These are phyloP conservation scores for Aspergillus affinis DNA, from an alignment of 495 filamentous ascomycete genomes.

Conservation along the genomic window DNA sequence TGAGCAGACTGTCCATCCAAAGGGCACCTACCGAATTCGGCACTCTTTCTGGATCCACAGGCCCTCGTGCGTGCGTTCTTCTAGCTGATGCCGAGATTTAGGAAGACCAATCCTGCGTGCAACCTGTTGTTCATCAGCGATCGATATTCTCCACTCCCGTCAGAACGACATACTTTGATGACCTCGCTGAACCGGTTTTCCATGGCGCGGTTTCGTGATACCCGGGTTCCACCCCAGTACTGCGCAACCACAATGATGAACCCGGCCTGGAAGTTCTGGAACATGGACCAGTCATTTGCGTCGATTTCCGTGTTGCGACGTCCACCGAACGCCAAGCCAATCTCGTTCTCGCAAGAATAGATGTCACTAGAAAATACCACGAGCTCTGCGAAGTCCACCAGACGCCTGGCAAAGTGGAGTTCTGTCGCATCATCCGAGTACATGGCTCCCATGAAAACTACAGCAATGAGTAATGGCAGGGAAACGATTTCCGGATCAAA, in stretches of 20 bases:
- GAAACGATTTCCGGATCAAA: slow-evolving; percentile 40
- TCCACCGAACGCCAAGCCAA: slow-evolving; percentile 31
- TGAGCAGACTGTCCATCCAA: neutral
- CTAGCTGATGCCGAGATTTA: slow-evolving; percentile 32
- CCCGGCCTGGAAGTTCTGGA: slow-evolving; percentile 47
- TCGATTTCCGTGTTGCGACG: slow-evolving; percentile 23
- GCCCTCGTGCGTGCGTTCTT: slow-evolving; percentile 31
- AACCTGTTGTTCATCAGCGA: slow-evolving; percentile 19
- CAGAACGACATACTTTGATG: slow-evolving; percentile 30
- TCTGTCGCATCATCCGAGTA: slow-evolving; percentile 45
- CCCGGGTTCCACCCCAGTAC: slow-evolving; percentile 46
- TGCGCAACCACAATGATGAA: slow-evolving; percentile 43
- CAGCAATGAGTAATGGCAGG: slow-evolving; percentile 37
- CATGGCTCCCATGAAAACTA: slow-evolving; percentile 50
- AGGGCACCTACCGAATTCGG: slow-evolving; percentile 37
- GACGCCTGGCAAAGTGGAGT: slow-evolving; percentile 34
- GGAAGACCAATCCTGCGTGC: slow-evolving; percentile 39
- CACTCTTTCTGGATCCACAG: slow-evolving; percentile 48
- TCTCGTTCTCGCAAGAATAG: slow-evolving; percentile 43
- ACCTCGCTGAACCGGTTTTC: slow-evolving; percentile 46
- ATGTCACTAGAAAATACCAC: slow-evolving; percentile 45
- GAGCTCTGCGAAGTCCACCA: slow-evolving; percentile 49
- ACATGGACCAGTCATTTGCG: slow-evolving; percentile 35
- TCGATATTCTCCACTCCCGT: neutral
- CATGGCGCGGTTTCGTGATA: slow-evolving; percentile 43